Evolutionary conservation across 345 rosid species (phyloP), one percentile per base, ranked within the genome.

Genomic region (Luvunga scandens): DNA sequence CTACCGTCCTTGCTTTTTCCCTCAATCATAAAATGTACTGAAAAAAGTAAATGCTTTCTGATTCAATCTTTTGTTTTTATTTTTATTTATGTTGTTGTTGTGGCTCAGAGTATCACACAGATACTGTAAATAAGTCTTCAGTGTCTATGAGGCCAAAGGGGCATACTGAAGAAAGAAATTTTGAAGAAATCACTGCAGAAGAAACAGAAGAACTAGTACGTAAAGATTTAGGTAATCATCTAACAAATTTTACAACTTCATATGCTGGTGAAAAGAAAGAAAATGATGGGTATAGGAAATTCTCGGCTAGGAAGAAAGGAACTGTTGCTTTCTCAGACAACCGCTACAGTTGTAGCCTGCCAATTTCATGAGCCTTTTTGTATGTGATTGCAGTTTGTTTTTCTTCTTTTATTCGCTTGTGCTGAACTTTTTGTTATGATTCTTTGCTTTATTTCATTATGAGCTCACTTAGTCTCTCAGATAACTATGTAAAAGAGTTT

Each of bases 221-320:
- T 18, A 69, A 78, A 67, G 34, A 19, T 71, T 66, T 42, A 31
- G 84, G 71, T 73, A 63, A 70, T 56, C 69, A 80, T 48, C 30
- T 71, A 55, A 56, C 39, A 31, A 83, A 82, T 71, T 78, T 75
- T 72, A 78, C 80, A 57, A 42, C 80, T 25, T 27, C 78, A 45
- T 14, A 34, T 55, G 39, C 59, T 73, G 62, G 77, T 34, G 76
- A 71, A 65, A 78, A 62, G 66, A 73, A 81, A 60, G 75, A 69
- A 73, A 70, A 31, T 53, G 66, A 71, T 45, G 77, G 59, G 65
- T 71, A 72, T 22, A 61, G 19, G 63, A 50, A 53, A 27, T 55
- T 74, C 24, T 85, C 84, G 71, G 62, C 88, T 73, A 72, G 72
- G 64, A 72, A 28, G 34, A 82, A 81, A 90, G 91, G 90, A 86